Base-by-base conservation (phyloP, 352 stramenopile species). In the Phytophthora cactorum region DNA sequence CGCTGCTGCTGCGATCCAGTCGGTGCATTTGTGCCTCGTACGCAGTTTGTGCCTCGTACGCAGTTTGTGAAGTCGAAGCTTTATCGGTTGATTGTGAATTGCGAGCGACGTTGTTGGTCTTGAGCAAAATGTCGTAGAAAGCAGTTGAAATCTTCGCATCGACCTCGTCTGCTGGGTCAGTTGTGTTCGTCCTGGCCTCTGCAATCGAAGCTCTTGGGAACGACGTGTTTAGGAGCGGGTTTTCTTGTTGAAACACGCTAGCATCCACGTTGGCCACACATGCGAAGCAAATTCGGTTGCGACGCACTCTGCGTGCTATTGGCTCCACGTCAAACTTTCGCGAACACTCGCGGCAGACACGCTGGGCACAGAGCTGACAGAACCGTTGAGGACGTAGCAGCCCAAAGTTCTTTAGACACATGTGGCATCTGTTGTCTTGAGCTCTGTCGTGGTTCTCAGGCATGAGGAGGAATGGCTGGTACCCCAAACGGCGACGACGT, bases 271-370 rank as follows among this genome's bases (percentile, higher is more conserved):
- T 82, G 29, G 79, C 80, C 29, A 89, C 77, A 25, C 82, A 91
- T 3, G 74, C 54, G 50, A 79, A 88, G 55, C 85, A 93, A 54
- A 91, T 75, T 51, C 85, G 82, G 53, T 75, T 82, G 43, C 86
- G 79, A 15, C 76, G 81, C 22, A 91, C 71, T 54, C 60, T 66
- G 31, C 74, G 78, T 0, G 74, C 67, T 22, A 83, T 36, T 4
- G 78, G 64, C 61, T 93, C 85, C 7, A 93, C 79, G 12, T 91
- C 83, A 64, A 89, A 85, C 66, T 90, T 90, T 41, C 75, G 72
- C 14, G 76, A 90, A 60, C 82, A 91, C 17, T 85, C 66, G 10
- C 82, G 81, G 11, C 85, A 93, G 39, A 90, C 80, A 15, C 78
- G 63, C 17, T 88, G 70, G 1, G 74, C 81, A 32, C 85, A 93